These are phyloP conservation scores for Coniferiporia sulphurascens DNA, from an alignment of 1,284 basidiomycete genomes.

Conservation along the genomic window DNA sequence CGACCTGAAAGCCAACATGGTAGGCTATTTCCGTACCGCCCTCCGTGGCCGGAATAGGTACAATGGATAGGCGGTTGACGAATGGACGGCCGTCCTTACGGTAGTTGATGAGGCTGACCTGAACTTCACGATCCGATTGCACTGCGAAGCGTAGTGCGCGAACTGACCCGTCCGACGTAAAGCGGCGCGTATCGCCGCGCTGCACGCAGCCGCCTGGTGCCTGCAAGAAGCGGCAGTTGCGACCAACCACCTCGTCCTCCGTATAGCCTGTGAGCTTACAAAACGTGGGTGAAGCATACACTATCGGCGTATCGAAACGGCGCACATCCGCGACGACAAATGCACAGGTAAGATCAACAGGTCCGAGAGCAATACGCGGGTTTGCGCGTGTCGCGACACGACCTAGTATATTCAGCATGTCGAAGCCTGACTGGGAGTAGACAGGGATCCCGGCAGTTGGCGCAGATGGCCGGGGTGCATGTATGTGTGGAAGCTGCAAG, in stretches of 20 bases:
- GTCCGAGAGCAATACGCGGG: constrained; percentile 78
- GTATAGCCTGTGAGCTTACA: constrained; percentile 79
- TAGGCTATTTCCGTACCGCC: constrained; percentile 63
- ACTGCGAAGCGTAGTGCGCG: constrained; percentile 63
- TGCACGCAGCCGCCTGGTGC: constrained; percentile 63
- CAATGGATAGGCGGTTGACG: constrained; percentile 81
- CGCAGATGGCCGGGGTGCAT: background rate
- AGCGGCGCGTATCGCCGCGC: constrained; percentile 61
- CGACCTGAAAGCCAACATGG: constrained; percentile 91
- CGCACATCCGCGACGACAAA: constrained; percentile 87
- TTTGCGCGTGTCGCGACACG: constrained; percentile 72
- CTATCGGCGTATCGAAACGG: constrained; percentile 77
- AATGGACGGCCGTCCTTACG: constrained; percentile 83
- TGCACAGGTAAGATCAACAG: constrained; percentile 87
- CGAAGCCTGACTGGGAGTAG: constrained; percentile 89
- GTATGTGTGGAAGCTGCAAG: background rate
- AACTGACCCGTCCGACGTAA: constrained; percentile 69
- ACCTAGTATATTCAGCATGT: constrained; percentile 78
- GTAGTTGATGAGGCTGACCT: constrained; percentile 86
- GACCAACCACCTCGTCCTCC: constrained; percentile 76
- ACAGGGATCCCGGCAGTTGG: constrained; percentile 36
- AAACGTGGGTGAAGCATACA: constrained; percentile 84
- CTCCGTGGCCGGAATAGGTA: constrained; percentile 72
- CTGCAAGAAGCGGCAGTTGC: constrained; percentile 87
- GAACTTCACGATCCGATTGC: constrained; percentile 77